Base-by-base conservation (phyloP, 2,329 filamentous ascomycete species). In the Sclerotinia subarctica region DNA sequence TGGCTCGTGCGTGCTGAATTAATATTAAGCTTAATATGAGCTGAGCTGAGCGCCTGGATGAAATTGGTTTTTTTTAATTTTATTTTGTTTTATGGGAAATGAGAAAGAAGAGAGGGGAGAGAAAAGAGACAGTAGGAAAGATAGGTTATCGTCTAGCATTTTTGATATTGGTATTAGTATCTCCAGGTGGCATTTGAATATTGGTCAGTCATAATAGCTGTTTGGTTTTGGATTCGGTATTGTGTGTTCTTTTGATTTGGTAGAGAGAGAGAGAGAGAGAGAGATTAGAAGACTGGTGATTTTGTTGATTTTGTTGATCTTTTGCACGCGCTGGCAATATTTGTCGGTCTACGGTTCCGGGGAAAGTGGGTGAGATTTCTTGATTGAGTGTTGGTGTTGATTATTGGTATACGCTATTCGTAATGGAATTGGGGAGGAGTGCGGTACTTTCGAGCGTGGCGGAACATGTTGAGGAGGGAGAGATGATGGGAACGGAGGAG, bases 381-480 rank as follows among this genome's bases (percentile, higher is more conserved):
- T 42, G 5, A 5, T 17, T 42, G 38, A 5, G 13, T 15, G 5
- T 42, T 42, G 38, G 3, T 42, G 17, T 42, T 42, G 38, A 42
- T 15, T 46, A 59, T 59, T 44, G 10, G 42, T 2, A 42, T 46
- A n/a, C 17, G 57, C 13, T 19, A 11, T 3, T 3, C 26, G 15
- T 60, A 29, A 60, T 32, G 19, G 42, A 32, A 17, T 29, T 29
- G 5, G 32, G 26, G 5, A 63, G 5, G 62, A 52, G 53, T 57
- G 67, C 10, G 24, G 46, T 7, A 69, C 68, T 63, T 58, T 53
- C 58, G 15, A 68, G 32, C 64, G 35, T 69, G 7, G 54, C 54
- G 46, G 46, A 51, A 32, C 29, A 32, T 35, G 49, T 2, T 5
- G 47, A 21, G 5, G 49, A 52, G 19, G 10, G 29, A 35, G 15